Evolutionary conservation across 208 protist genomes (phyloP), one percentile per base, ranked within the genome.

Genomic region (Acanthamoeba quina): DNA sequence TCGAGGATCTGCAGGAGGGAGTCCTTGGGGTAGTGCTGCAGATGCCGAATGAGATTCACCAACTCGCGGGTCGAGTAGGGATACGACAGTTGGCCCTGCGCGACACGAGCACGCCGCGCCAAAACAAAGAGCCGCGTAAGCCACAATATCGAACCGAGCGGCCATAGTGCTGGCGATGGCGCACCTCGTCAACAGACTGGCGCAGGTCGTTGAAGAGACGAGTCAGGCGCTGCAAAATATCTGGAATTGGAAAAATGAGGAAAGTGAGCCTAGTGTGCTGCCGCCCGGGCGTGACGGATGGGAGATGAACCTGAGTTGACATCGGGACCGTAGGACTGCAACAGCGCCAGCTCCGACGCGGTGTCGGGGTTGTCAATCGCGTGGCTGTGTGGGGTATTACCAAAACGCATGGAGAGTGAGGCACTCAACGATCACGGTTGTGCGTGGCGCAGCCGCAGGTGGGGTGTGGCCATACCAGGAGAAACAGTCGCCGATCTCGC

Each of bases 31-130:
- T 97, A 99, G 21, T 89, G 90, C 26, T 98, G 91, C 72, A 99
- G 94, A 95, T 99, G 99, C 88, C 98, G 97, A 66, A 98, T 98
- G 66, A 99, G 97, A 34, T 98, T 98, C 58, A 99, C 99, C 34
- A 99, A 96, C 96, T 99, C 98, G 47, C 98, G 62, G 24, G 80
- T 92, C 7, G 82, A 95, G 76, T 96, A 96, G 9, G 96, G 96
- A 95, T 97, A 97, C 37, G 97, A 96, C 31, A 99, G 95, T 76
- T 97, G 96, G n/a, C 98, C 98, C 68, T 98, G 97, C 21, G 11
- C 26, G 58, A 26, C 26, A 7, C 4, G 21, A 21, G 41, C 41
- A 47, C 41, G 21, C 21, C 9, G 0, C 2, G 13, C 37, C 37
- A 60, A 60, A 24, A 24, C 19, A 24, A 60, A 15, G 56, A 2